Percentiles rank a stretch among this genome's conserved stretches.
phyloP scores from a whole-genome alignment of 768 basidiomycete genomes.

The Tulasnella sp. region DNA sequence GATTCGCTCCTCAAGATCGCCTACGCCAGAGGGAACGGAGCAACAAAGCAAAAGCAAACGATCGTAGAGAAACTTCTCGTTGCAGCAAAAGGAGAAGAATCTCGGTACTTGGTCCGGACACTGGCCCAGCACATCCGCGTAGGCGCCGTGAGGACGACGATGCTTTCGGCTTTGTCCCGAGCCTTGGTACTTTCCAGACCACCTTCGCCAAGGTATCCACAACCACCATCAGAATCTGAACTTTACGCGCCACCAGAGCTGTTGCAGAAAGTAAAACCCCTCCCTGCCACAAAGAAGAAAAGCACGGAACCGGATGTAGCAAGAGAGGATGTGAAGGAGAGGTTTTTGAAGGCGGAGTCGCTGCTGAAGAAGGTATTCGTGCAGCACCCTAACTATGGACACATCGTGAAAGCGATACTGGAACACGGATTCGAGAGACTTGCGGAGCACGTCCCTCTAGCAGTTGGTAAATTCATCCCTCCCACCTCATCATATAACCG shows the following conservation, averaged over 20 bases:
- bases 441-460: conserved; percentile 62
- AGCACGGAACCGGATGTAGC: conserved; percentile 39
- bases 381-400: conserved; percentile 74
- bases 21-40: conserved; percentile 70
- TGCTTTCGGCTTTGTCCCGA: conserved; percentile 77
- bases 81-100: conserved; percentile 82
- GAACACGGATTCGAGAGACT: conserved; percentile 64
- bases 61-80: conserved; percentile 82
- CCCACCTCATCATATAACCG: conserved; percentile 19
- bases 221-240: conserved; percentile 22
- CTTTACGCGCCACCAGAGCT: conserved; percentile 38
- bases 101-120: conserved; percentile 75
- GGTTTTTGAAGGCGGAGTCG: conserved; percentile 62
- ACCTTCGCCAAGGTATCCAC: neutral
- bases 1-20: conserved; percentile 68
- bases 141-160: conserved; percentile 82
- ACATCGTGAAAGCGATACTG: conserved; percentile 65
- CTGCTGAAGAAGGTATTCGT: conserved; percentile 73
- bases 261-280: conserved; percentile 38
- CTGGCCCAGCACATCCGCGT: conserved; percentile 78
- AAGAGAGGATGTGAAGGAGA: conserved; percentile 44
- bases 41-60: conserved; percentile 73
- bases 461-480: conserved; percentile 63
- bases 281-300: conserved; percentile 42
- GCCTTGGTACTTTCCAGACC: conserved; percentile 47